Percentiles rank a stretch among this genome's conserved stretches.
Evolutionary conservation across 495 filamentous ascomycete genomes (phyloP).

Genomic region (Amniculicola lignicola): DNA sequence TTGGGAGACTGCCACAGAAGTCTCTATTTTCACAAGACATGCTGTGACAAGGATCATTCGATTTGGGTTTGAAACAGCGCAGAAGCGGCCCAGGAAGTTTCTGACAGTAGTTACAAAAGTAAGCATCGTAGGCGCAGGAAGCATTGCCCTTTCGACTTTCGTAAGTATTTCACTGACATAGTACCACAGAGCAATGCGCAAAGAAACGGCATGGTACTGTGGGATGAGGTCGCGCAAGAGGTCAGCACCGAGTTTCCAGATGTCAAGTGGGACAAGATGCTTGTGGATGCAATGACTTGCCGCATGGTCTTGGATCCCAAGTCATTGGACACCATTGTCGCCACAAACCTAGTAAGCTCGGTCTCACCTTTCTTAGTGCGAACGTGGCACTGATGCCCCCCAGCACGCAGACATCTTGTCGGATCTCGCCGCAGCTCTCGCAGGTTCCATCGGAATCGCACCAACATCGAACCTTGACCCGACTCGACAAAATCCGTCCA

Average conservation of each 20-base stretch:
- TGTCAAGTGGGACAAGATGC: conserved; percentile 42
- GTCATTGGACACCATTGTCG: conserved; percentile 43
- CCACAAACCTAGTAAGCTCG: conserved; percentile 36
- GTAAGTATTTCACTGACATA: too few species aligned
- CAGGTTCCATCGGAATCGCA: conserved; percentile 42
- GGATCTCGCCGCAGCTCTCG: conserved; percentile 48
- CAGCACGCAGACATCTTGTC: conserved; percentile 43
- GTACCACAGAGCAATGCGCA: conserved; percentile 43
- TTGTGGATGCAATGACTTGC: conserved; percentile 44
- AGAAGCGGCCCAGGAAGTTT: conserved; percentile 34
- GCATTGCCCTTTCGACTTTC: too few species aligned
- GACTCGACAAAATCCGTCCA: conserved; percentile 55
- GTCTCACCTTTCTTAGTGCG: background rate
- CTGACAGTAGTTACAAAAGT: conserved; percentile 45
- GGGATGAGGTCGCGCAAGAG: conserved; percentile 40
- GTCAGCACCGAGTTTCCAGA: conserved; percentile 38
- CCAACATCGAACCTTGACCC: conserved; percentile 63
- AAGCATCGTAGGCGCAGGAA: too few species aligned
- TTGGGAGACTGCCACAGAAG: conserved; percentile 39
- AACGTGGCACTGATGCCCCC: background rate
- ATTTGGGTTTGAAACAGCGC: conserved; percentile 43
- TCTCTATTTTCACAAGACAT: conserved; percentile 40
- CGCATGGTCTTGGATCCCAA: conserved; percentile 41
- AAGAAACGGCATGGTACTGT: conserved; percentile 43
- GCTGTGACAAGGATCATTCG: conserved; percentile 41